Evolutionary conservation across 1,139 yeast genomes (phyloP).

Genomic region (Casaregolazyma lundiana): DNA sequence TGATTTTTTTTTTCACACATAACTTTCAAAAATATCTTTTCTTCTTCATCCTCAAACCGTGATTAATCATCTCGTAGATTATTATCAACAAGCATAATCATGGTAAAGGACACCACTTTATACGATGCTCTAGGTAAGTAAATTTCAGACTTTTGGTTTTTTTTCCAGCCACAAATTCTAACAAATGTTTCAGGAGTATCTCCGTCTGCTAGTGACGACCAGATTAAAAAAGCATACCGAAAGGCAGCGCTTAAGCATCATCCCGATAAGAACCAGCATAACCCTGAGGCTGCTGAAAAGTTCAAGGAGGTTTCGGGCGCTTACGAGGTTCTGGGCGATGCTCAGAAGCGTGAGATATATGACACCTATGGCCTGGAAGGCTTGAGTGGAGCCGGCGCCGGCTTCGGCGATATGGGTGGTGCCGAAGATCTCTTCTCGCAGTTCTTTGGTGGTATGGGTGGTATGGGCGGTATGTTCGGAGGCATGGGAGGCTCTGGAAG

Average conservation of each 20-base stretch:
- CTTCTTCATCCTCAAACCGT: neutral
- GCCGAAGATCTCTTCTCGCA: conserved; percentile 90
- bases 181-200: conserved; percentile 46
- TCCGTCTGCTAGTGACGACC: conserved; percentile 71
- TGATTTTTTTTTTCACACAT: neutral
- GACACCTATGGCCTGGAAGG: conserved; percentile 95
- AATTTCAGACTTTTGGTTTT: neutral
- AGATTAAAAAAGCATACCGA: conserved; percentile 94
- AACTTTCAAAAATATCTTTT: conserved; percentile 1
- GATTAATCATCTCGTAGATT: neutral
- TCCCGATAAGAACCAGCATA: conserved; percentile 86
- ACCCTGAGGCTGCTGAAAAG: conserved; percentile 91
- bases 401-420: conserved; percentile 61
- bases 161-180: neutral
- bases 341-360: conserved; percentile 82
- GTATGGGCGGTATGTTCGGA: conserved; percentile 43
- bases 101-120: conserved; percentile 88
- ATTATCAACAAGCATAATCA: conserved; percentile 27
- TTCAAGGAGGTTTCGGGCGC: conserved; percentile 86
- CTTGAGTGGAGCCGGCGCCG: conserved; percentile 61
- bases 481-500: conserved; percentile 51
- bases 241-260: conserved; percentile 88
- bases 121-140: conserved; percentile 64
- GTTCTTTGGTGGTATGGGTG: conserved; percentile 70
- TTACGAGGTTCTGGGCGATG: conserved; percentile 76